A percentile compares a stretch with the other conserved stretches of the same genome.
These are phyloP conservation scores for Pisolithus albus DNA, from an alignment of 768 basidiomycete species.

Conservation along the genomic window DNA sequence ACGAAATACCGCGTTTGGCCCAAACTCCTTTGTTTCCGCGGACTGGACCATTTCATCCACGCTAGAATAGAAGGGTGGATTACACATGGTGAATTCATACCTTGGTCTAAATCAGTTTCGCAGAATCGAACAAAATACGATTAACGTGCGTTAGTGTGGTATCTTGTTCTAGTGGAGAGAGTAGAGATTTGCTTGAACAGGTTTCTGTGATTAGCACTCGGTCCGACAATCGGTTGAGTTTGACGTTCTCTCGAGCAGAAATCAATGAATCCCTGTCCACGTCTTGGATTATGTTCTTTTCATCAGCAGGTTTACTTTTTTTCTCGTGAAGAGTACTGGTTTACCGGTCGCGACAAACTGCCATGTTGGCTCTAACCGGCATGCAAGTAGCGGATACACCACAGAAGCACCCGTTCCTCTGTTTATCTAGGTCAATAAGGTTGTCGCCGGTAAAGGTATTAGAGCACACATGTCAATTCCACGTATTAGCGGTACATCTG, in stretches of 20 bases:
- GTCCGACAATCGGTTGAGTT: constrained; percentile 44
- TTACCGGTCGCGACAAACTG: constrained; percentile 64
- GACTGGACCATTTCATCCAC: constrained; percentile 56
- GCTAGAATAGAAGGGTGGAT: constrained; percentile 91
- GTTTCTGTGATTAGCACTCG: constrained; percentile 45
- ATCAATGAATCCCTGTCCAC: constrained; percentile 57
- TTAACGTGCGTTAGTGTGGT: constrained; percentile 2
- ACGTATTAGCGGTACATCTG: constrained; percentile 23
- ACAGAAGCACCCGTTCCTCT: constrained; percentile 90
- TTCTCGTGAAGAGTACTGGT: not conserved
- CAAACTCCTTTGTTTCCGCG: constrained; percentile 54
- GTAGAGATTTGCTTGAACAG: constrained; percentile 34
- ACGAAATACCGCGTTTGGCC: constrained; percentile 61
- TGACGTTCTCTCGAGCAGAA: constrained; percentile 53
- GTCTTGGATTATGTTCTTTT: constrained; percentile 37
- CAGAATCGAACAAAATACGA: not conserved
- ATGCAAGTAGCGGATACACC: constrained; percentile 79
- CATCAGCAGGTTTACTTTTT: not conserved
- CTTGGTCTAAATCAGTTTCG: constrained; percentile 19
- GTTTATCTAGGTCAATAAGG: not conserved
- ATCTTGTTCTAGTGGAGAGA: constrained; percentile 26
- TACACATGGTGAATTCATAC: constrained; percentile 87
- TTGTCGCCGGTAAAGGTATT: not conserved
- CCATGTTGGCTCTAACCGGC: constrained; percentile 48
- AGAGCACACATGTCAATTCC: constrained; percentile 68